Evolutionary conservation across 768 basidiomycete genomes (phyloP), one percentile per base, ranked within the genome.

Genomic region (Suillus decipiens): DNA sequence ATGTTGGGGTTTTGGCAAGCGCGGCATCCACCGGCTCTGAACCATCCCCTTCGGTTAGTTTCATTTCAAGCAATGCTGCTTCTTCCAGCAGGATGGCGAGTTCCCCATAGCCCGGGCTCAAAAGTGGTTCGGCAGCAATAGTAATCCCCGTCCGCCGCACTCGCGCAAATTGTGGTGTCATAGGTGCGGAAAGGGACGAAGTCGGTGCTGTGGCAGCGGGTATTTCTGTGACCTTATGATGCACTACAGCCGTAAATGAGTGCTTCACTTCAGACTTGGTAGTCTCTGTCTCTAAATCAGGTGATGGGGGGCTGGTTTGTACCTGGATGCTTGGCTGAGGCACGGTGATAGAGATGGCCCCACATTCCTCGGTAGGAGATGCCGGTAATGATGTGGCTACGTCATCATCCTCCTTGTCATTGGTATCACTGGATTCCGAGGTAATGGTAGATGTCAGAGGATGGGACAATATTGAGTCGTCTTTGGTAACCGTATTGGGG

Each of bases 191-290:
- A 37, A 70, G 73, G 53, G 60, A 60, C 6, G 64, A 33, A 28
- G 61, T 37, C 1, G 78, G 77, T 12, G 58, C 59, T 8, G 62
- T 61, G 11, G 70, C 22, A 34, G 68, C 61, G 22, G 70, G 53
- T 1, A 63, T 54, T 59, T 86, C 84, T 5, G 78, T 76, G 33
- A 84, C 78, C 68, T 83, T 87, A 63, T 79, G 73, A 66, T 87
- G 87, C 45, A 88, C 86, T 17, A 87, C 82, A 31, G 86, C 84
- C 55, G 75, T 79, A 73, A 88, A 88, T 5, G 78, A 75, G 12
- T 66, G 28, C 50, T 65, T 76, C 36, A 47, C 61, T 48, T 64
- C 67, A 14, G 58, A 45, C 22, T 24, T 66, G 10, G 28, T 5
- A 14, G 57, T 3, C 19, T 62, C 62, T 31, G 43, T 33, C 2